These are phyloP conservation scores for Cucurbita maxima DNA, from an alignment of 306 rosid genomes.

Conservation along the genomic window DNA sequence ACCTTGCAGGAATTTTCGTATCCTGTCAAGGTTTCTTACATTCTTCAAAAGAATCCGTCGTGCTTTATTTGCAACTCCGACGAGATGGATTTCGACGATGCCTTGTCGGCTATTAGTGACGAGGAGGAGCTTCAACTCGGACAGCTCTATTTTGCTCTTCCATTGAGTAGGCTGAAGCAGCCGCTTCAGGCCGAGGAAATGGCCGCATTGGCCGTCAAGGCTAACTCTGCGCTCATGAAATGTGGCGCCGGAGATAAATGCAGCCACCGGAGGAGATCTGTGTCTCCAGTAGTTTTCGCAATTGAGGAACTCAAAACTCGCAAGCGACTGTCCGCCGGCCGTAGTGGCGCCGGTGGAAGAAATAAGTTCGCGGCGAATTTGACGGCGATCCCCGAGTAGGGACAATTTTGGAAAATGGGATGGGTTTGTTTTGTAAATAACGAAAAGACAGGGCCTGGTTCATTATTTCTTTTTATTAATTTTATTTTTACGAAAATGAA, in stretches of 20 bases:
- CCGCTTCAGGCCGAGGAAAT: conserved; percentile 62
- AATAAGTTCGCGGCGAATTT: conserved; percentile 30
- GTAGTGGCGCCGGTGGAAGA: conserved; percentile 8
- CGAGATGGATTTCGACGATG: conserved; percentile 75
- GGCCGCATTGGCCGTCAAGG: conserved; percentile 99
- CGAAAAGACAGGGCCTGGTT: neutral
- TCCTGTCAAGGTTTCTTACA: conserved; percentile 60
- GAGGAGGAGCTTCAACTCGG: conserved; percentile 61
- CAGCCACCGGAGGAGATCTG: conserved; percentile 10
- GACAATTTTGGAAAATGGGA: neutral
- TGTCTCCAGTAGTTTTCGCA: conserved; percentile 21
- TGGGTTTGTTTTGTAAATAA: conserved; percentile 21
- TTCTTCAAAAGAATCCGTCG: conserved; percentile 42
- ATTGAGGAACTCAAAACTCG: conserved; percentile 16
- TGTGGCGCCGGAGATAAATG: conserved; percentile 23
- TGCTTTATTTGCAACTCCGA: conserved; percentile 82
- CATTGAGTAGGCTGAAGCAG: conserved; percentile 36
- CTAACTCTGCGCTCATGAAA: conserved; percentile 72
- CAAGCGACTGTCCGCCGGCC: conserved; percentile 2
- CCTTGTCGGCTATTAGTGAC: conserved; percentile 44
- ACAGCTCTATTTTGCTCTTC: conserved; percentile 78
- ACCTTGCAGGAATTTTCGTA: conserved; percentile 43
- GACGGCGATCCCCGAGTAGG: conserved; percentile 64
- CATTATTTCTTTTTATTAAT: neutral
- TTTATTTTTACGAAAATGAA: neutral